These are phyloP conservation scores for Immersiella caudata DNA, from an alignment of 495 filamentous ascomycete species.

Conservation along the genomic window DNA sequence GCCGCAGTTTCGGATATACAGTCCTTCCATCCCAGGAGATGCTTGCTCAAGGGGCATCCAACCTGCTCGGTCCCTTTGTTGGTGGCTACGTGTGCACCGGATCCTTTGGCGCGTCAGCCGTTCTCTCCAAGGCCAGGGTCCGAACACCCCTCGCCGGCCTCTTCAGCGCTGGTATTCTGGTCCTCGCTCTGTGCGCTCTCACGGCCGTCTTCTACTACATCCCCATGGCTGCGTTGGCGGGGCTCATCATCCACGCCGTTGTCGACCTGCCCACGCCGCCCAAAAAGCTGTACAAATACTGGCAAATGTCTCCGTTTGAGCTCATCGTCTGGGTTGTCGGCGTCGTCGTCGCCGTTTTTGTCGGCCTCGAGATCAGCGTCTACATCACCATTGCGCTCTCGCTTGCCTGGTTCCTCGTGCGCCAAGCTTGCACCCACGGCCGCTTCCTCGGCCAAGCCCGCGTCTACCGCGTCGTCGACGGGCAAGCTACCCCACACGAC, in stretches of 20 bases:
- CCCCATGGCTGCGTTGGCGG: constrained; percentile 40
- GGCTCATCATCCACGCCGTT: constrained; percentile 42
- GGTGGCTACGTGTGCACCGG: constrained; percentile 42
- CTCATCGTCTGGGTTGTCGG: constrained; percentile 40
- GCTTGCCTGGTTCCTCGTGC: constrained; percentile 37
- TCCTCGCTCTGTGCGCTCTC: constrained; percentile 39
- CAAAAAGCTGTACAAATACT: constrained; percentile 38
- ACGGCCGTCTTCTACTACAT: constrained; percentile 42
- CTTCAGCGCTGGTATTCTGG: constrained; percentile 38
- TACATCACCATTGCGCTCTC: constrained; percentile 40
- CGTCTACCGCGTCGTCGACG: constrained; percentile 8
- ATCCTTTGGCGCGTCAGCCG: constrained; percentile 43
- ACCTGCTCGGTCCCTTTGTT: constrained; percentile 41
- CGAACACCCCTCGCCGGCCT: constrained; percentile 42
- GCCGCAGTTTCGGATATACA: constrained; percentile 38
- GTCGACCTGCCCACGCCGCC: constrained; percentile 38
- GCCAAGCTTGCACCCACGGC: constrained; percentile 35
- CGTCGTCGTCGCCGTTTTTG: constrained; percentile 40
- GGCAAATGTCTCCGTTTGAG: constrained; percentile 40
- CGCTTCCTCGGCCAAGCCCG: constrained; percentile 32
- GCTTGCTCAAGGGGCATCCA: constrained; percentile 40
- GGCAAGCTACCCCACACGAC: constrained; percentile 17
- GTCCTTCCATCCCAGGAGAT: constrained; percentile 42
- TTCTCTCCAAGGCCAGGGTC: constrained; percentile 42
- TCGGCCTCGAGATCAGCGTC: constrained; percentile 39